phyloP scores from a whole-genome alignment of 177 flowering plant genomes.

The Vitis hybrid region DNA sequence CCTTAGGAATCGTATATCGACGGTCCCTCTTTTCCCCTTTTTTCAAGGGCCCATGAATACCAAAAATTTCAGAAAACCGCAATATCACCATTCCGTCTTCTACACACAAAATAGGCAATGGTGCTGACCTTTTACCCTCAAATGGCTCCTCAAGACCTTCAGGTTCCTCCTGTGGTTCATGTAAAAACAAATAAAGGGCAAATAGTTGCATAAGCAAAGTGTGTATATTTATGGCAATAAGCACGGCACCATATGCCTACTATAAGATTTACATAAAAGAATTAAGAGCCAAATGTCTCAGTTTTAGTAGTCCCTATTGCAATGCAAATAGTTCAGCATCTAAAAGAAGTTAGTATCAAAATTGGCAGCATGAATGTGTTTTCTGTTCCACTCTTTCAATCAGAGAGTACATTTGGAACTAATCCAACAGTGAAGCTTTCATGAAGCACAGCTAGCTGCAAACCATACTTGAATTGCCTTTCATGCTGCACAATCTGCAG shows the following conservation, averaged over 20 bases:
- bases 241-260: too few species aligned
- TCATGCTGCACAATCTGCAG: too few species aligned
- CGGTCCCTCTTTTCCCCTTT: conserved; percentile 55
- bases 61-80: conserved; percentile 93
- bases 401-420: too few species aligned
- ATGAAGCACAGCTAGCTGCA: too few species aligned
- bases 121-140: conserved; percentile 29
- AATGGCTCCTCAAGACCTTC: conserved; percentile 30
- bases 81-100: conserved; percentile 81
- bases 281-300: too few species aligned
- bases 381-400: background rate
- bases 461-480: too few species aligned
- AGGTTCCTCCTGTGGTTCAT: conserved; percentile 37
- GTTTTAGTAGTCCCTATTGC: background rate
- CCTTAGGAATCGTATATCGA: conserved; percentile 51
- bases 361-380: background rate
- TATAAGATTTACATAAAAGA: too few species aligned
- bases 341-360: background rate
- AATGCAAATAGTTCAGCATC: background rate
- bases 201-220: too few species aligned
- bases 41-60: conserved; percentile 60
- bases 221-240: too few species aligned
- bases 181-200: background rate
- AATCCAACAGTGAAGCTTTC: too few species aligned
- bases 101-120: conserved; percentile 75